Conservation (phyloP, 2,329 filamentous ascomycete genomes). For the Hymenoscyphus albidus region DNA sequence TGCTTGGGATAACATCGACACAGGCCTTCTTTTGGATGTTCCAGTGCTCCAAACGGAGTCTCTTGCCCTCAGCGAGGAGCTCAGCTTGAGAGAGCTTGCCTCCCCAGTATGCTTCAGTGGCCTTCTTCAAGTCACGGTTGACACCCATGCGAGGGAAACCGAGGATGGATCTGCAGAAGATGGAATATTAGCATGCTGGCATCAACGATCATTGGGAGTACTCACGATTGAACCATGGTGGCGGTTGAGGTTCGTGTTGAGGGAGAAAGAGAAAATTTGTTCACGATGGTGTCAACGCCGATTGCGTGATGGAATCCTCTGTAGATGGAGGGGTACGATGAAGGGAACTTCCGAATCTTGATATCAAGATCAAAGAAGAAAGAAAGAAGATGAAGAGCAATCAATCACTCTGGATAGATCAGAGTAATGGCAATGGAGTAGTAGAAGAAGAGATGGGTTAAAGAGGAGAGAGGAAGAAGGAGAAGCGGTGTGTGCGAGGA, state of each 20-base stretch:
- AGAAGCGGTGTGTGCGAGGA: constrained; percentile 14
- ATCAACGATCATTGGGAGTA: constrained; percentile 17
- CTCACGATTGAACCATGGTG: constrained; percentile 60
- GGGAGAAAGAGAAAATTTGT: constrained; percentile 20
- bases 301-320: constrained; percentile 22
- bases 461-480: constrained; percentile 10
- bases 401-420: constrained; percentile 14
- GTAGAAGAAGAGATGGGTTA: constrained; percentile 15
- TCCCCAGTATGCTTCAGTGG: constrained; percentile 95
- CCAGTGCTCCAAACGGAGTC: constrained; percentile 95
- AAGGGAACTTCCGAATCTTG: not conserved
- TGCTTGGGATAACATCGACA: constrained; percentile 96
- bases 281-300: constrained; percentile 17
- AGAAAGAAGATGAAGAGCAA: constrained; percentile 10
- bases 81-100: constrained; percentile 91
- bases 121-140: constrained; percentile 99
- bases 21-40: constrained; percentile 99
- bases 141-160: constrained; percentile 99
- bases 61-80: constrained; percentile 91
- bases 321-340: constrained; percentile 14
- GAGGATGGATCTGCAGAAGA: constrained; percentile 60
- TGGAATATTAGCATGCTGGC: constrained; percentile 16
- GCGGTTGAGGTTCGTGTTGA: constrained; percentile 25
- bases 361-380: constrained; percentile 9
- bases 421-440: constrained; percentile 3